Conservation (phyloP, 106 monocot genomes). For the Allium sativum region DNA sequence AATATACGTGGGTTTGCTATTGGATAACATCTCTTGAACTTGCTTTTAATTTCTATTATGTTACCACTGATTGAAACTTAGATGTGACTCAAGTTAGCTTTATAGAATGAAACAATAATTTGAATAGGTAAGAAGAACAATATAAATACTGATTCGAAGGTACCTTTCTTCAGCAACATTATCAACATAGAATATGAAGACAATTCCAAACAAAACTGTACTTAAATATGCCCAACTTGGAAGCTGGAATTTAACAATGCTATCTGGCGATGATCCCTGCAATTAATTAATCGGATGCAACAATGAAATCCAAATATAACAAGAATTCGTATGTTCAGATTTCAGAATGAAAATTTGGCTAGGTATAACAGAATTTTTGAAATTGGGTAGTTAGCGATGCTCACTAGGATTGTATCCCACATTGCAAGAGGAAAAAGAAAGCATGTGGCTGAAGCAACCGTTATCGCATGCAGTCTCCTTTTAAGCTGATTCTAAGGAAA, state of each 20-base stretch:
- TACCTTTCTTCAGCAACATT: constrained; percentile 97
- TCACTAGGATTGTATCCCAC: constrained; percentile 82
- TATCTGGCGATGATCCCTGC: constrained; percentile 63
- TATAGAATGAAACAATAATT: too few species aligned
- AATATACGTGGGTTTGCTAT: too few species aligned
- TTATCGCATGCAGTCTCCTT: constrained; percentile 90
- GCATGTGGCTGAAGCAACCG: constrained; percentile 84
- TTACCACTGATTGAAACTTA: too few species aligned
- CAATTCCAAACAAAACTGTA: constrained; percentile 77
- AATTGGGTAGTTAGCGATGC: constrained; percentile 3
- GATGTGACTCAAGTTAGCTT: too few species aligned
- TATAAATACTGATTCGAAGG: background rate
- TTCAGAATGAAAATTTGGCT: too few species aligned
- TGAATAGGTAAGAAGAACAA: too few species aligned
- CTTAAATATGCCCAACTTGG: constrained; percentile 87
- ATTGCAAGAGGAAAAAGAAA: constrained; percentile 97
- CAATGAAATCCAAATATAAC: background rate
- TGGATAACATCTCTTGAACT: too few species aligned
- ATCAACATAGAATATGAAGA: constrained; percentile 87
- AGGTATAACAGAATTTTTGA: too few species aligned
- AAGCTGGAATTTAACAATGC: constrained; percentile 50
- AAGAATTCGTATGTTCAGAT: background rate
- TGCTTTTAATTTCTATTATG: too few species aligned
- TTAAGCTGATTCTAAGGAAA: constrained; percentile 75
- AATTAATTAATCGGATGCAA: constrained; percentile 20